Base-by-base conservation (phyloP, 2,329 filamentous ascomycete species). In the Cryphonectria radicalis region DNA sequence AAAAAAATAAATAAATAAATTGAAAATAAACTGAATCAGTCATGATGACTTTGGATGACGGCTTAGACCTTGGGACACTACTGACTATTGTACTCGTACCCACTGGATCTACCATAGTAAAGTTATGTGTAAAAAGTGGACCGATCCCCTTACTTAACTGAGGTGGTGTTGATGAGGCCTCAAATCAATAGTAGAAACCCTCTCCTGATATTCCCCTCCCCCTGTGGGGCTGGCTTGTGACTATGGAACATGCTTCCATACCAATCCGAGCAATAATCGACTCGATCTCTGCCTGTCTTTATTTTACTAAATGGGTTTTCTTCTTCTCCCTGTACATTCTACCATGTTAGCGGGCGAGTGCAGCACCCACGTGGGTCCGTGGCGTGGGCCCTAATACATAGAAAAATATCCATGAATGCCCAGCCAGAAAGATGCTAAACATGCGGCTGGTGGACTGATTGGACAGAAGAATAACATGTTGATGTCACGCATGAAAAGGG, bases 401-500 rank as follows among this genome's bases (percentile, higher is more conserved):
- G 37, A 10, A 40, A 32, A 32, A 32, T 35, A 22, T 32, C 13
- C 55, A 19, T 35, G 35, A 35, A 59, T 32, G 13, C 55, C 55
- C 32, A 59, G 55, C 25, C 46, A 22, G n/a, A 22, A 50, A 50
- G 46, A 7, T 19, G 13, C 55, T 35, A 55, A 57, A 28, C 32
- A 35, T 59, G 55, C 55, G 55, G 14, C 25, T 59, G 55, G 19
- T 7, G 19, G 22, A 50, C 22, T 50, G 46, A 50, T 50, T 50
- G 46, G 46, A 50, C 25, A 57, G 3, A 3, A 7, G 55, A 32
- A 32, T 8, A 19, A 28, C 10, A 28, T 57, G 53, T 25, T 57
- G 53, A 28, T 59, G 14, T 17, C 55, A 59, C 55, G 55, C 55
- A 32, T 59, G 55, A 32, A 59, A 59, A 35, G 55, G 55, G 55